phyloP scores from a whole-genome alignment of 176 grass and related monocot species.

The bread wheat (Triticum aestivum) region DNA sequence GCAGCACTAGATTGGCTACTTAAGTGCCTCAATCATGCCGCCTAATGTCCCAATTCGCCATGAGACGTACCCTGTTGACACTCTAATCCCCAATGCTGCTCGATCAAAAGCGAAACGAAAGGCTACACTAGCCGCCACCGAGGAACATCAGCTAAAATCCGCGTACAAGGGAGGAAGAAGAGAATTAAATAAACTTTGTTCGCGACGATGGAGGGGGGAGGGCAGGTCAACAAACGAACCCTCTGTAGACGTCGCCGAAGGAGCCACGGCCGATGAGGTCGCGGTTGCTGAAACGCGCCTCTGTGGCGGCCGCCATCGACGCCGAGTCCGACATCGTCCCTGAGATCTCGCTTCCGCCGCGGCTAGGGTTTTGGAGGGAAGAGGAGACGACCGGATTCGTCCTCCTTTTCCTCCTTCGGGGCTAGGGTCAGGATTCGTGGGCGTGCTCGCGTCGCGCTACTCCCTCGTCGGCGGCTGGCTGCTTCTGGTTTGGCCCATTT shows the following conservation, averaged over 20 bases:
- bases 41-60: conserved; percentile 1
- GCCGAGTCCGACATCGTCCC: conserved; percentile 60
- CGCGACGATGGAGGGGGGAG: not conserved
- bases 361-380: conserved; percentile 7
- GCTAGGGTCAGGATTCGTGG: conserved; percentile 41
- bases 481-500: conserved; percentile 34
- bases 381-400: conserved; percentile 20
- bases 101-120: conserved; percentile 7
- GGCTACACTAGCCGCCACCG: not conserved
- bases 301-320: conserved; percentile 70
- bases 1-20: conserved; percentile 17
- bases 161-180: not conserved
- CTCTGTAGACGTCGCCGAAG: conserved; percentile 95
- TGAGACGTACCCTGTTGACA: not conserved
- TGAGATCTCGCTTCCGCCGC: conserved; percentile 26
- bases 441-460: conserved; percentile 18
- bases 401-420: not conserved
- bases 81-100: conserved; percentile 35
- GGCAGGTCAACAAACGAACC: conserved; percentile 34
- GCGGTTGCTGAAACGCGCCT: conserved; percentile 72
- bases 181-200: not conserved
- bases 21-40: conserved; percentile 11
- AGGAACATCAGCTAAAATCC: conserved; percentile 19
- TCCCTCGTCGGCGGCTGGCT: conserved; percentile 11
- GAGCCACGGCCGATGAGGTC: conserved; percentile 86